Evolutionary conservation across 2,329 filamentous ascomycete species (phyloP).

Genomic region (Colletotrichum somersetense): DNA sequence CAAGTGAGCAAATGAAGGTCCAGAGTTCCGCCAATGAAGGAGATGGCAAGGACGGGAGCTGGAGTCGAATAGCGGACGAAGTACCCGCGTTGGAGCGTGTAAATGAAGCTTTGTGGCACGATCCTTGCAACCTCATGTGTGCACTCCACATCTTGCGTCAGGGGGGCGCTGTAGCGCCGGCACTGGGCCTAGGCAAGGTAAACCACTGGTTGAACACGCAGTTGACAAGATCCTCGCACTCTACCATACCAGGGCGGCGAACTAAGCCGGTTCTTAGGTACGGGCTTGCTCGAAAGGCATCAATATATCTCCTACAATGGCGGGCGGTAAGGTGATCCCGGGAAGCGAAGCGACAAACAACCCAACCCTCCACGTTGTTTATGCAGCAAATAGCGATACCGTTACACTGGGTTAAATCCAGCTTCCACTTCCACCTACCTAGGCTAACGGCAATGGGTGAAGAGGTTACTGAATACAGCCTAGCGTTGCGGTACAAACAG

Average conservation of each 20-base stretch:
- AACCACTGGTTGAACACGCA: background rate
- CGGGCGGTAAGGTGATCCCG: background rate
- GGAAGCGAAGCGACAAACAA: background rate
- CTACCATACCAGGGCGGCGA: background rate
- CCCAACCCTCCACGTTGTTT: background rate
- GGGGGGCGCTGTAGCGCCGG: slow-evolving; percentile 5
- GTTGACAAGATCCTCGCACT: background rate
- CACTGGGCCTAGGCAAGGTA: background rate
- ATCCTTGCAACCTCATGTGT: slow-evolving; percentile 8
- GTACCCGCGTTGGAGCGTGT: slow-evolving; percentile 25
- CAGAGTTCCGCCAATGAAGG: slow-evolving; percentile 23
- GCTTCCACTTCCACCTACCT: too few relatives aligned
- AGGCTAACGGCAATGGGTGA: too few relatives aligned
- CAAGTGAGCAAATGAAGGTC: slow-evolving; percentile 10
- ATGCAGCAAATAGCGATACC: background rate
- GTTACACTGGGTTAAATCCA: too few relatives aligned
- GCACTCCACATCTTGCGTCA: slow-evolving; percentile 17
- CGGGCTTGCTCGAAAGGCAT: background rate
- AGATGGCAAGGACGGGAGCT: background rate
- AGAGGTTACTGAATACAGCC: too few relatives aligned
- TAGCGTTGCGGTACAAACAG: too few relatives aligned
- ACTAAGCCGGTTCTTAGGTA: background rate
- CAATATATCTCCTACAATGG: background rate
- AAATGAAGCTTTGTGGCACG: slow-evolving; percentile 23
- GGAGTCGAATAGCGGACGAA: slow-evolving; percentile 13